Evolutionary conservation across 2,329 filamentous ascomycete genomes (phyloP), one percentile per base, ranked within the genome.

Genomic region (Phoma sp.): DNA sequence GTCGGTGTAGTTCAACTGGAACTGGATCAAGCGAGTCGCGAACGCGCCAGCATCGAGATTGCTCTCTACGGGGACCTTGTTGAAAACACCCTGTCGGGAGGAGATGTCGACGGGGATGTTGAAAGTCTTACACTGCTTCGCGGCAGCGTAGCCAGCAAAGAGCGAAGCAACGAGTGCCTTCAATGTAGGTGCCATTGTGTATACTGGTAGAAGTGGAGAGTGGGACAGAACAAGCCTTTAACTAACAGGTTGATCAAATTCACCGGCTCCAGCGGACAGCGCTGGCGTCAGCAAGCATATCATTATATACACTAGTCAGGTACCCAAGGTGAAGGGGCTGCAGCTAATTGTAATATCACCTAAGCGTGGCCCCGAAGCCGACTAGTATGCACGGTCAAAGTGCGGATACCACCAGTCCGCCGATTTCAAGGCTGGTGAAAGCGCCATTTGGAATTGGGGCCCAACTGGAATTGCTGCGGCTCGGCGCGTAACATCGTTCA

Each of bases 41-140:
- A 88, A 84, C 56, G 82, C 78, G 11, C 83, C 82, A 1, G 82
- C 82, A 2, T 88, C 84, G 28, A 86, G 77, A 61, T 86, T 82
- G 70, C 78, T 40, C 72, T 67, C 49, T 6, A 83, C 77, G 0
- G 79, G 65, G n/a, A 77, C 60, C 11, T 83, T 51, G 53, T 81
- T 72, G 67, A 87, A 87, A 5, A 81, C 68, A 1, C 73, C 81
- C 52, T 87, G 85, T 20, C 81, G 76, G 0, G 84, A 77, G 2
- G 78, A 78, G 42, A 88, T 80, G 3, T 77, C 72, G 12, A 89
- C 77, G 1, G 84, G 81, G 5, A 89, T 78, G 1, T 78, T 83
- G 26, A 87, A 64, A 56, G 87, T 81, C 29, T 72, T 72, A 59
- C 81, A 83, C 36, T 62, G 60, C 34, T 59, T 68, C 21, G 68